phyloP scores from a whole-genome alignment of 2,329 filamentous ascomycete genomes.

The Paradendryphiella salina region DNA sequence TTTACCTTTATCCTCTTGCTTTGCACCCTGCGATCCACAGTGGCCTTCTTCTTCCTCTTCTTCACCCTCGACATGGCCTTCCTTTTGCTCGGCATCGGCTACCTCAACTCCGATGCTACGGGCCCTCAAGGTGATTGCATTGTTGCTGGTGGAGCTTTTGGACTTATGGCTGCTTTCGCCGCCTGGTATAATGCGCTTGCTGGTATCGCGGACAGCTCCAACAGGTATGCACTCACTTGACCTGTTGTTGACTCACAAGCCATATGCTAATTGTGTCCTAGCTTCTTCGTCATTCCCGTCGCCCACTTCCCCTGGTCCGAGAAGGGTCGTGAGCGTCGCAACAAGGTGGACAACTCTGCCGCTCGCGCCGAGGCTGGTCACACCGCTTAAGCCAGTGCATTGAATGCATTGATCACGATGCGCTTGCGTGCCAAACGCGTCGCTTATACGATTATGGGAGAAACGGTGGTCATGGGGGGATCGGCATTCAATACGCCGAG shows the following conservation, averaged over 20 bases:
- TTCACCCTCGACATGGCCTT: constrained; percentile 63
- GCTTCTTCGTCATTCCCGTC: constrained; percentile 92
- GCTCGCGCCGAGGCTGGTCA: constrained; percentile 16
- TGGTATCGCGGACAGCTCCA: constrained; percentile 59
- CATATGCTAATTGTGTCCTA: constrained; percentile 44
- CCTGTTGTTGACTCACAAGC: background rate
- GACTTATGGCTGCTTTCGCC: constrained; percentile 56
- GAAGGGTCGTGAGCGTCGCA: constrained; percentile 46
- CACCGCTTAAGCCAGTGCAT: constrained; percentile 1
- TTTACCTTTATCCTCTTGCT: constrained; percentile 61
- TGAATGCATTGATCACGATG: background rate
- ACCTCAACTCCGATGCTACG: constrained; percentile 52
- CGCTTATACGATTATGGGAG: background rate
- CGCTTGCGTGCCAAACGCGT: background rate
- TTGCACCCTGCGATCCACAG: constrained; percentile 61
- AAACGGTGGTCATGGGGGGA: background rate
- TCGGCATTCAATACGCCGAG: background rate
- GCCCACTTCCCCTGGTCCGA: constrained; percentile 91
- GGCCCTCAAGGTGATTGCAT: constrained; percentile 52
- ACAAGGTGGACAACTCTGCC: constrained; percentile 49
- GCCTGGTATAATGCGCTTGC: constrained; percentile 61
- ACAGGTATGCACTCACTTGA: constrained; percentile 46
- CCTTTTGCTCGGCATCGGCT: constrained; percentile 59
- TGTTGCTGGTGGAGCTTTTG: constrained; percentile 57
- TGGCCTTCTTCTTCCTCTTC: constrained; percentile 62